phyloP scores from a whole-genome alignment of 2,329 filamentous ascomycete genomes.

The Sclerotiophoma versabilis region DNA sequence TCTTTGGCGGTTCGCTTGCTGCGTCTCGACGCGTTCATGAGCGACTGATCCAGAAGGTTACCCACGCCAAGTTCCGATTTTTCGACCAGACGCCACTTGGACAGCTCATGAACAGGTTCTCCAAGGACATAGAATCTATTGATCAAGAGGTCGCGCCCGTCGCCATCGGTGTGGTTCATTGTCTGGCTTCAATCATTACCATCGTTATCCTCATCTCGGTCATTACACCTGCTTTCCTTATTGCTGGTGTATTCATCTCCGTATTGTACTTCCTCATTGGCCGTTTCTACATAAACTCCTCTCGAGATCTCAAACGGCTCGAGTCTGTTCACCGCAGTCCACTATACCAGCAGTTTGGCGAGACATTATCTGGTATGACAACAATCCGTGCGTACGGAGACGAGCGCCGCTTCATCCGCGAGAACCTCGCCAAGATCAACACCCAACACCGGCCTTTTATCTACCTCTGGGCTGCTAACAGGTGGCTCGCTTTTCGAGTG shows the following conservation, averaged over 20 bases:
- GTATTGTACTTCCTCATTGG: constrained; percentile 83
- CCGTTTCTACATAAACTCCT: constrained; percentile 87
- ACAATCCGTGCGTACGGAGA: constrained; percentile 97
- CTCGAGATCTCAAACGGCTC: constrained; percentile 92
- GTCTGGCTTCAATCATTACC: constrained; percentile 74
- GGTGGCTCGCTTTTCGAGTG: constrained; percentile 93
- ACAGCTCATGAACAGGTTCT: constrained; percentile 98
- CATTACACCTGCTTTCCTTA: constrained; percentile 89
- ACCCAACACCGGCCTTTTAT: constrained; percentile 92
- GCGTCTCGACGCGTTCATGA: constrained; percentile 87
- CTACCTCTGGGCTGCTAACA: constrained; percentile 94
- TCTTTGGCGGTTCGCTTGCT: constrained; percentile 90
- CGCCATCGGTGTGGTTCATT: constrained; percentile 77
- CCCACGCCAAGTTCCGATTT: constrained; percentile 93
- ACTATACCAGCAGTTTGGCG: constrained; percentile 96
- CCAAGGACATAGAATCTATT: constrained; percentile 92
- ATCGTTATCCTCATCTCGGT: constrained; percentile 86
- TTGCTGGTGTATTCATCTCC: constrained; percentile 86
- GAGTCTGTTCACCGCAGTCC: constrained; percentile 95
- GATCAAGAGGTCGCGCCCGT: constrained; percentile 96
- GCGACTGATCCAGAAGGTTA: constrained; percentile 77
- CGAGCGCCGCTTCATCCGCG: constrained; percentile 88
- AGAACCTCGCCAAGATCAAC: constrained; percentile 89
- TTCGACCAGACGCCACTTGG: constrained; percentile 96
- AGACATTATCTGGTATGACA: constrained; percentile 92